Evolutionary conservation across 352 stramenopile genomes (phyloP), one percentile per base, ranked within the genome.

Genomic region (Elongisporangium prolatum): DNA sequence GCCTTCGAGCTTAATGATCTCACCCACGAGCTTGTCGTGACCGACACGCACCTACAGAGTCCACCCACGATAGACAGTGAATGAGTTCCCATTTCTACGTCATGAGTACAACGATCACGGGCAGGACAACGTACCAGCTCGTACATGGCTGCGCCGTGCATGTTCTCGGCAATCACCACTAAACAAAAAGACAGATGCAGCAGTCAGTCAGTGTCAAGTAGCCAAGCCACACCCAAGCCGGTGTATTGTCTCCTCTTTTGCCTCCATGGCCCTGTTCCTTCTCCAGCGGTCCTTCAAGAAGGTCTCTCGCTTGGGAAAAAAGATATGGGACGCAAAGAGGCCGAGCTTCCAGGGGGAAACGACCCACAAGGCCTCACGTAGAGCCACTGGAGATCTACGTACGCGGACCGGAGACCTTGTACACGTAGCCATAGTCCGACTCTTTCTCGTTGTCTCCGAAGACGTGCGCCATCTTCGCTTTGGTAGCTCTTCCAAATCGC

Each of bases 1-100:
- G 67, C 97, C 97, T 71, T 99, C 97, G 28, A 99, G 86, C 86
- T 99, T 98, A 66, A 99, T 99, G 71, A 99, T 99, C 78, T 99
- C 98, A 65, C 98, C 98, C 52, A 99, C 98, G 44, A 99, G 93
- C 74, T 99, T 99, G 76, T 98, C 93, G 72, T 99, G 96, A 18
- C 97, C 97, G 48, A 99, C 98, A 78, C 97, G 93, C 44, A 99
- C 96, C 68, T 99, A 84, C 64, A 89, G 68, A 53, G 9, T n/a
- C 21, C 25, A 56, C 17, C 20, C 49, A 11, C 11, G 16, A 21
- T 21, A 28, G 40, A 14, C n/a, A 54, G 18, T 40, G 49, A 17
- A 51, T 51, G n/a, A 51, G 34, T 44, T 44, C 34, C 34, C 34
- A 9, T 44, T 44, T 2, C 34, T 16, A 17, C 5, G 11, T 44